Percentiles rank a stretch among this genome's conserved stretches.
Conservation (phyloP, 2,329 filamentous ascomycete genomes). For the Aspergillus clavatus region DNA sequence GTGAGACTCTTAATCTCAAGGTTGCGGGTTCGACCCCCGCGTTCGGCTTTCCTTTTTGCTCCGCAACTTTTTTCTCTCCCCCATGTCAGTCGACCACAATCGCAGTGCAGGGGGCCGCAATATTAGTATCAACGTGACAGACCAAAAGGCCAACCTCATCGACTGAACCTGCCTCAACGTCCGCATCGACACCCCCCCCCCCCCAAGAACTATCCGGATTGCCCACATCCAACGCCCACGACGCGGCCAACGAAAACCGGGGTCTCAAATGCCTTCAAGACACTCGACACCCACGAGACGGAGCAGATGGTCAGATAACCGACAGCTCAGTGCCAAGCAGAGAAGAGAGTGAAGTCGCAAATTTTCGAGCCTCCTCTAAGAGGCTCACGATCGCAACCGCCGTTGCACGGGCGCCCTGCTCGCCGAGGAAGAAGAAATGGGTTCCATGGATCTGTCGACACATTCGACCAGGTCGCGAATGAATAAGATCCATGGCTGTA, state of each 20-base stretch:
- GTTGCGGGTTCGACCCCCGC: constrained; percentile 42
- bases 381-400: background rate
- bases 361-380: background rate
- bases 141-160: too few relatives aligned
- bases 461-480: background rate
- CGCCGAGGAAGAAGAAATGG: background rate
- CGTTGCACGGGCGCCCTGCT: background rate
- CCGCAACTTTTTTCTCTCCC: background rate
- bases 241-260: too few relatives aligned
- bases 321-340: background rate
- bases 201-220: too few relatives aligned
- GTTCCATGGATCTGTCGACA: background rate
- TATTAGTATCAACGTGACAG: too few relatives aligned
- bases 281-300: too few relatives aligned
- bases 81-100: too few relatives aligned
- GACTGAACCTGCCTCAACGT: too few relatives aligned
- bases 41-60: constrained; percentile 31
- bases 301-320: background rate
- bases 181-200: too few relatives aligned
- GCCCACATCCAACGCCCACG: too few relatives aligned
- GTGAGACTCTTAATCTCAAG: constrained; percentile 48
- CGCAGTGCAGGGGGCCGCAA: too few relatives aligned
- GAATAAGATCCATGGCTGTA: background rate
- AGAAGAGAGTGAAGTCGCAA: background rate
- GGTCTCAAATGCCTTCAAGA: too few relatives aligned